A percentile compares a stretch with the other conserved stretches of the same genome.
phyloP scores from a whole-genome alignment of 75 land plant species.

The Sequoia sempervirens region DNA sequence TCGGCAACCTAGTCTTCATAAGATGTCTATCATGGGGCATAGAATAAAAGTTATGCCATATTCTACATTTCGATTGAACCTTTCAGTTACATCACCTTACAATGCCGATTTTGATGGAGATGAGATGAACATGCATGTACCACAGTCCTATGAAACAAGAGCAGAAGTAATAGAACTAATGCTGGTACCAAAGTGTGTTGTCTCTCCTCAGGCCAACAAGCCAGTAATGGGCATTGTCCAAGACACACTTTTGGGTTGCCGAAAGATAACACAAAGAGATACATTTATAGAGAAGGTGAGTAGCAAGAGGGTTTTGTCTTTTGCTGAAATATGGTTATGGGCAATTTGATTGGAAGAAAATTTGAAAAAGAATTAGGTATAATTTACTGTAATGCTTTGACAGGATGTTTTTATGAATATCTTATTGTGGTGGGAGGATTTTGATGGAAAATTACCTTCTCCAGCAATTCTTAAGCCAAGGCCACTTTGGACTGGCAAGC shows the following conservation, averaged over 20 bases:
- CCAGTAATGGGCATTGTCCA: constrained; percentile 99
- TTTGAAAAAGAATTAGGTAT: not conserved
- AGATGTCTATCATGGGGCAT: constrained; percentile 99
- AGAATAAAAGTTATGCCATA: constrained; percentile 97
- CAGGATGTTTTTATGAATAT: constrained; percentile 99
- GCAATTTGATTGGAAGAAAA: not conserved
- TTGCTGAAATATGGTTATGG: not conserved
- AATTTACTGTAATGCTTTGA: constrained; percentile 4
- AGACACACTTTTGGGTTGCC: constrained; percentile 95
- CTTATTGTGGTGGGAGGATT: constrained; percentile 99
- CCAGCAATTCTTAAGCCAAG: constrained; percentile 92
- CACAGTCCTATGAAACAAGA: constrained; percentile 97
- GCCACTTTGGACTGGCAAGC: constrained; percentile 98
- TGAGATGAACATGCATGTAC: constrained; percentile 99
- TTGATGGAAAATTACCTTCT: constrained; percentile 91
- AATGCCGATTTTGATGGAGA: constrained; percentile 99
- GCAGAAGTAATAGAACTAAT: constrained; percentile 95
- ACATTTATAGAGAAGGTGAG: constrained; percentile 95
- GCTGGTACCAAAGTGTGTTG: constrained; percentile 99
- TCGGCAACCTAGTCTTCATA: constrained; percentile 97
- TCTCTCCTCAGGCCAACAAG: constrained; percentile 94
- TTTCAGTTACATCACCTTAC: constrained; percentile 98
- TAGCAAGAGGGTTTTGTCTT: not conserved
- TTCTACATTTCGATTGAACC: constrained; percentile 93
- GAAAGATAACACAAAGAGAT: constrained; percentile 96